Evolutionary conservation across 306 rosid genomes (phyloP).

Genomic region (Citrullus colocynthis): DNA sequence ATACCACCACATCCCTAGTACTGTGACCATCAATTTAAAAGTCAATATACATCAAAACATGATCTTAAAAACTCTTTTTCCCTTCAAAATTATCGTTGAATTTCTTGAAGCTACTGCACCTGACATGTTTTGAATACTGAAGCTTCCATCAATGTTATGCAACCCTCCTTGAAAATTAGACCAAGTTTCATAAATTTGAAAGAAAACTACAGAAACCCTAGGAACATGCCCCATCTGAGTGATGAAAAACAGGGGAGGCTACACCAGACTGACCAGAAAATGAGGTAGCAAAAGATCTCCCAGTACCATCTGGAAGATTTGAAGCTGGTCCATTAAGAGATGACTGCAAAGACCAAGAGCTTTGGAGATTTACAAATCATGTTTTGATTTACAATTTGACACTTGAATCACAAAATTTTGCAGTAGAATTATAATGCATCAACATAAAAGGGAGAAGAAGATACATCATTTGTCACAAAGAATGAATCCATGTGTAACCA

Average conservation of each 20-base stretch:
- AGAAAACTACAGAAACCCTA: conserved; percentile 13
- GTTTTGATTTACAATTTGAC: not conserved
- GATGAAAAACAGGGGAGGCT: conserved; percentile 83
- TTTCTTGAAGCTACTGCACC: conserved; percentile 68
- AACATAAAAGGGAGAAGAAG: not conserved
- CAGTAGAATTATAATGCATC: not conserved
- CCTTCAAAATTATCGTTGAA: conserved; percentile 30
- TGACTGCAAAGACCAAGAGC: conserved; percentile 44
- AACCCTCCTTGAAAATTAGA: conserved; percentile 50
- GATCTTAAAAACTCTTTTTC: no score
- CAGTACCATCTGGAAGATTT: conserved; percentile 71
- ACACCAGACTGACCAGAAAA: conserved; percentile 98
- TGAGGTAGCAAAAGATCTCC: conserved; percentile 71
- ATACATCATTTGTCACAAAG: not conserved
- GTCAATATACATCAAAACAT: no score
- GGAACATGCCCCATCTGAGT: conserved; percentile 51
- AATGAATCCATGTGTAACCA: no score
- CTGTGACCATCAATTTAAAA: no score
- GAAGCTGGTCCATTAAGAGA: conserved; percentile 86
- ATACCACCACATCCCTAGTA: no score
- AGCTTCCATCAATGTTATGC: conserved; percentile 83
- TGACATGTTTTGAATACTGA: conserved; percentile 77
- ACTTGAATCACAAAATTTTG: not conserved
- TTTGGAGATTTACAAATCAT: not conserved
- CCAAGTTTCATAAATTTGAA: conserved; percentile 22